A percentile compares a stretch with the other conserved stretches of the same genome.
These are phyloP conservation scores for Spatholobus suberectus DNA, from an alignment of 306 rosid genomes.

Conservation along the genomic window DNA sequence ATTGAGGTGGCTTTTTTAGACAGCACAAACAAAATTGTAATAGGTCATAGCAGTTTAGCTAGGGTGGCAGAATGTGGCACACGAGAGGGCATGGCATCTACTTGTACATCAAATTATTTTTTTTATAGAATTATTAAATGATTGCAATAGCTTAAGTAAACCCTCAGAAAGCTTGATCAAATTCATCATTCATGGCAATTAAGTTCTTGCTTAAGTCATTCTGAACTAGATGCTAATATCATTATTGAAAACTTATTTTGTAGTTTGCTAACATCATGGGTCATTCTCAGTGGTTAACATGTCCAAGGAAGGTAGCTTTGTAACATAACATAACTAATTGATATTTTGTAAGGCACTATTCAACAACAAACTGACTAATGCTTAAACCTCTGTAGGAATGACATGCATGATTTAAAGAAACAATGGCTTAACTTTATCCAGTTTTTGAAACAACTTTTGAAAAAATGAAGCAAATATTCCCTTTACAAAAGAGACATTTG, in stretches of 20 bases:
- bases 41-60: conserved; percentile 21
- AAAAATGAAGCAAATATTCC: background rate
- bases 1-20: conserved; percentile 47
- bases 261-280: conserved; percentile 97
- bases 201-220: conserved; percentile 27
- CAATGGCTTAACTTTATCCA: background rate
- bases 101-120: conserved; percentile 22
- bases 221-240: conserved; percentile 33
- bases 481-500: background rate
- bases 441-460: background rate
- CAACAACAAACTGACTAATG: conserved; percentile 32
- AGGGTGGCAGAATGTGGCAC: conserved; percentile 32
- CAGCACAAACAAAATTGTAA: conserved; percentile 53
- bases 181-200: conserved; percentile 17
- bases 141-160: conserved; percentile 32
- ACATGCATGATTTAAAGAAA: conserved; percentile 69
- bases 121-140: conserved; percentile 31
- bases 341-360: conserved; percentile 27
- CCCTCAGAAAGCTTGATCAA: conserved; percentile 12
- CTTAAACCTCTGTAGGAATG: conserved; percentile 34
- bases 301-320: conserved; percentile 89
- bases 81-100: conserved; percentile 34
- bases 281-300: conserved; percentile 84
- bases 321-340: conserved; percentile 30
- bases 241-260: conserved; percentile 49